Evolutionary conservation across 495 filamentous ascomycete genomes (phyloP), one percentile per base, ranked within the genome.

Genomic region (Annulohypoxylon maeteangense): DNA sequence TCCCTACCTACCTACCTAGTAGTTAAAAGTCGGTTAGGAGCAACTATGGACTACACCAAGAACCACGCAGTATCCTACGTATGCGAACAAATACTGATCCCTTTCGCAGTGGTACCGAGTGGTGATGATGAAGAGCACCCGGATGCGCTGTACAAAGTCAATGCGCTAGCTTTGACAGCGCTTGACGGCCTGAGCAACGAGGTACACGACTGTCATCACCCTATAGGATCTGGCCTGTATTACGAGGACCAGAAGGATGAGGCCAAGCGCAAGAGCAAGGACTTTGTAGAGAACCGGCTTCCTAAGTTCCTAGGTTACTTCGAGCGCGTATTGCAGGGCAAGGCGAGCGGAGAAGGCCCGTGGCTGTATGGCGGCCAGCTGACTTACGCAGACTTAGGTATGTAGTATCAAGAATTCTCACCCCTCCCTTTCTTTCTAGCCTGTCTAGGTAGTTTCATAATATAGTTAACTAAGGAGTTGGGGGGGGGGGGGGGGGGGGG

Each of bases 211-310:
- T 84, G 82, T 45, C 90, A 92, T 65, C 90, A 92, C 67, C 90
- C 90, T 0, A 81, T 92, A 14, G 81, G 85, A 0, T 65, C 74
- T 0, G 68, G 70, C 4, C 68, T 84, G 27, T 91, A 89, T 65
- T 92, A 91, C 67, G 89, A 91, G 64, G 88, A 91, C 29, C 90
- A 92, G 78, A 90, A 88, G 71, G 79, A 77, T 0, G 89, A 90
- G 72, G 81, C 86, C 32, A 76, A 84, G 70, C 76, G 80, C 32
- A 83, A 78, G 67, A 76, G 83, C 5, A 74, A 78, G 58, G 84
- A 90, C 66, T 89, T 87, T 42, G 77, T 87, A 4, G 76, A 82
- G 55, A 83, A 74, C n/a, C 81, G 90, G 3, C 70, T 92, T 7
- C 89, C 90, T 7, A 92, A 91, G 76, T 91, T 87, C 70, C 72